phyloP scores from a whole-genome alignment of 2,329 filamentous ascomycete species.

The Aureobasidium musti region DNA sequence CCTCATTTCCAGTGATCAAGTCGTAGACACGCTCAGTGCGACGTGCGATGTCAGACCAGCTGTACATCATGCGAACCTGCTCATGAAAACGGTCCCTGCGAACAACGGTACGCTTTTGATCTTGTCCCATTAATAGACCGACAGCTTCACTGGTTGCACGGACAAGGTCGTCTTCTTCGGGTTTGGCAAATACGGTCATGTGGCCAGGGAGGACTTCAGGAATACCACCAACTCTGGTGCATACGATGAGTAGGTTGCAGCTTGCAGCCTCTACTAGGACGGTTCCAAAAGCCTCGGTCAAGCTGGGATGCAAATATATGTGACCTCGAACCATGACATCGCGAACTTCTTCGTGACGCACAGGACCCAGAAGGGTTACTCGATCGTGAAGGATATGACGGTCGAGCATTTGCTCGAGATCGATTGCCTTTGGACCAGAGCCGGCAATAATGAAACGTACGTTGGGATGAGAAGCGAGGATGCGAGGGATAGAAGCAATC shows the following conservation, averaged over 20 bases:
- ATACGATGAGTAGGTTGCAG: slow-evolving; percentile 94
- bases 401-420: slow-evolving; percentile 97
- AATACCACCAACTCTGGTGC: slow-evolving; percentile 93
- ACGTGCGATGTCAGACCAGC: slow-evolving; percentile 92
- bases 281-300: slow-evolving; percentile 96
- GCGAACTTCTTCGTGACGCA: slow-evolving; percentile 93
- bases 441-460: slow-evolving; percentile 97
- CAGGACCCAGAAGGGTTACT: slow-evolving; percentile 86
- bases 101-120: slow-evolving; percentile 49
- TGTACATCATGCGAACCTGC: slow-evolving; percentile 98
- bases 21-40: slow-evolving; percentile 95
- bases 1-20: slow-evolving; percentile 80
- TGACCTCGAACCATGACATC: slow-evolving; percentile 97
- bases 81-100: slow-evolving; percentile 94
- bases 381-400: slow-evolving; percentile 72
- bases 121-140: slow-evolving; percentile 59
- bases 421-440: slow-evolving; percentile 93
- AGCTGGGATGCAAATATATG: slow-evolving; percentile 90
- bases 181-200: slow-evolving; percentile 97
- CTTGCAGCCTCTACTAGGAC: slow-evolving; percentile 97
- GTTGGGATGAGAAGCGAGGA: slow-evolving; percentile 84
- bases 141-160: slow-evolving; percentile 88
- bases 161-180: slow-evolving; percentile 94
- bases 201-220: slow-evolving; percentile 92
- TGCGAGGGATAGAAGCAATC: slow-evolving; percentile 92